Conservation (phyloP, 129 eudicot species). For the Flaveria brownii region DNA sequence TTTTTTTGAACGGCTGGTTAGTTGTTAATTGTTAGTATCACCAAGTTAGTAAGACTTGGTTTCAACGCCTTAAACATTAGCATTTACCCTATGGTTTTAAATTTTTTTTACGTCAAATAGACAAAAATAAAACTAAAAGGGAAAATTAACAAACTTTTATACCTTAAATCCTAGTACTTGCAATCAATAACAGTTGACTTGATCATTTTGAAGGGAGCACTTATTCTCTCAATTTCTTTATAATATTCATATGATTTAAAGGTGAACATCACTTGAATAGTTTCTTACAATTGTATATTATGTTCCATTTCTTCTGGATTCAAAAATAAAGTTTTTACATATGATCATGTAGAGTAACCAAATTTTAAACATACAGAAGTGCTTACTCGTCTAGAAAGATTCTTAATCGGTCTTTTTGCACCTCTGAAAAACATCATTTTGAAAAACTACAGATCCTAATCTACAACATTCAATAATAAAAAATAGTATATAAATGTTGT, state of each 20-base stretch:
- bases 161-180: too few species aligned
- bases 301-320: constrained; percentile 28
- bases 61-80: too few species aligned
- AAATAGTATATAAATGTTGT: too few species aligned
- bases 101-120: too few species aligned
- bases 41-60: too few species aligned
- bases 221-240: constrained; percentile 42
- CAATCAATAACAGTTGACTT: too few species aligned
- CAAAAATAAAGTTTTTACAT: constrained; percentile 34
- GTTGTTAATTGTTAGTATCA: too few species aligned
- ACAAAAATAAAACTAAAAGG: too few species aligned
- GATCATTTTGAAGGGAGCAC: too few species aligned
- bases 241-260: constrained; percentile 75
- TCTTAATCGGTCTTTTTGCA: constrained; percentile 56
- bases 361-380: constrained; percentile 38
- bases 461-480: constrained; percentile 16
- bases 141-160: too few species aligned
- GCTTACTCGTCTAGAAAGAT: constrained; percentile 47
- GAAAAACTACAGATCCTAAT: constrained; percentile 26
- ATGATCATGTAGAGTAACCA: constrained; percentile 44
- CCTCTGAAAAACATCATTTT: constrained; percentile 51
- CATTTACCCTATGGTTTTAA: too few species aligned
- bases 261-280: constrained; percentile 52
- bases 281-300: constrained; percentile 35
- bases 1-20: too few species aligned